Base-by-base conservation (phyloP, 2,329 filamentous ascomycete species). In the Diaporthe sp. region DNA sequence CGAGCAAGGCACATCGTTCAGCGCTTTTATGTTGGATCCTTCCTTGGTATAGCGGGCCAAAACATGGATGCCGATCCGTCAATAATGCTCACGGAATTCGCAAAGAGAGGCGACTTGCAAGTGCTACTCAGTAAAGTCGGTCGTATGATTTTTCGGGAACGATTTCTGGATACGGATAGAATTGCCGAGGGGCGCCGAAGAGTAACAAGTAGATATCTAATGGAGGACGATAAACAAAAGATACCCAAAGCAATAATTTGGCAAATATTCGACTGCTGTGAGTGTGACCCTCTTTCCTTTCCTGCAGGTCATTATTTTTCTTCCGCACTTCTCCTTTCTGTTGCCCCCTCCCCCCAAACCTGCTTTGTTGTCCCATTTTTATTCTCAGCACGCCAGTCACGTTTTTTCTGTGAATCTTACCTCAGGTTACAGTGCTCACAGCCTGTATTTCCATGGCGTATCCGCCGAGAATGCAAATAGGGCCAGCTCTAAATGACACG, bases 201-300 rank as follows among this genome's bases (percentile, higher is more conserved):
- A 10, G 6, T 2, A 19, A 12, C 13, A 8, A 35, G 25, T 37
- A 12, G 10, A 12, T 55, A 37, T 59, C 0, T 0, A 17, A 9
- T 56, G 13, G 17, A 35, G 27, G 27, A 35, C 5, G 55, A 59
- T 15, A 1, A 59, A 13, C 27, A 70, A 19, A 35, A 13, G 35
- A 15, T 51, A 6, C 68, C 68, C 2, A 2, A 2, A n/a, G 15
- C 44, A 9, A 22, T 59, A 2, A 12, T 70, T 8, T 70, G 68
- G 68, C 53, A 70, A 27, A 51, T 70, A 30, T 70, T 70, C 25
- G 68, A 70, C 47, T 59, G 68, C 53, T 35, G 66, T 70, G n/a
- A 39, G 68, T 25, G 1, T 8, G 2, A 5, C 1, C 15, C n/a
- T 22, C 2, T 25, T 22, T n/a, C 3, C 37, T 42, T 2, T 1